A percentile compares a stretch with the other conserved stretches of the same genome.
These are phyloP conservation scores for Phialemonium atrogriseum DNA, from an alignment of 2,329 filamentous ascomycete species.

Conservation along the genomic window DNA sequence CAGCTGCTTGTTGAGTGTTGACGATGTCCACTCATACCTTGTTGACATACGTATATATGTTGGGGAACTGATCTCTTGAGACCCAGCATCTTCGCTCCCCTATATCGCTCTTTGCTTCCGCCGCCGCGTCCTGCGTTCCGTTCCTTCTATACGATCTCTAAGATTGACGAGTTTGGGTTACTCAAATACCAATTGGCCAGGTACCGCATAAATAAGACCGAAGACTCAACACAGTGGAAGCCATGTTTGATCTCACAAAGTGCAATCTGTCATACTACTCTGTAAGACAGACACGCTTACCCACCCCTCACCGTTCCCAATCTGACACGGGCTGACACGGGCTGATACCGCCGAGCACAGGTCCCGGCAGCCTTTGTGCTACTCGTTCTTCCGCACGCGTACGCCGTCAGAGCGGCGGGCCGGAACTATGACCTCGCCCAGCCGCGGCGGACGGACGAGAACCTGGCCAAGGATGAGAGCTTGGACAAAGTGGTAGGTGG, in stretches of 20 bases:
- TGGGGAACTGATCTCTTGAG: no score
- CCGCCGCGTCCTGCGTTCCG: no score
- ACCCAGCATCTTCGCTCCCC: no score
- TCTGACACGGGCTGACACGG: not conserved
- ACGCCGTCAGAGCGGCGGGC: constrained; percentile 20
- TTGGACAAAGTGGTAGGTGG: constrained; percentile 20
- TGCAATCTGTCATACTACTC: constrained; percentile 18
- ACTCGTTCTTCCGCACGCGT: constrained; percentile 25
- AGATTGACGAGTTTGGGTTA: no score
- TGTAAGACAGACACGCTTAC: constrained; percentile 7
- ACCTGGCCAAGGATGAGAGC: constrained; percentile 21
- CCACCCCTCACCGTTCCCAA: not conserved
- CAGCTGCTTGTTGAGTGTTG: no score
- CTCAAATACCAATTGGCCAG: no score
- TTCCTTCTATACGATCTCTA: no score
- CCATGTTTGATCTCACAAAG: constrained; percentile 14
- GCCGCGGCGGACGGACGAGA: constrained; percentile 25
- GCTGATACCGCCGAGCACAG: constrained; percentile 14
- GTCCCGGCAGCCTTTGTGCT: constrained; percentile 31
- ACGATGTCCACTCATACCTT: no score
- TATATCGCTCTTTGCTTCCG: no score
- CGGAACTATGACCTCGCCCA: constrained; percentile 28
- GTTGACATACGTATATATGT: no score
- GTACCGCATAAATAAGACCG: no score
- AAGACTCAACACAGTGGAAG: constrained; percentile 12